Percentiles rank a stretch among this genome's conserved stretches.
These are phyloP conservation scores for Tuber brumale DNA, from an alignment of 495 filamentous ascomycete genomes.

Conservation along the genomic window DNA sequence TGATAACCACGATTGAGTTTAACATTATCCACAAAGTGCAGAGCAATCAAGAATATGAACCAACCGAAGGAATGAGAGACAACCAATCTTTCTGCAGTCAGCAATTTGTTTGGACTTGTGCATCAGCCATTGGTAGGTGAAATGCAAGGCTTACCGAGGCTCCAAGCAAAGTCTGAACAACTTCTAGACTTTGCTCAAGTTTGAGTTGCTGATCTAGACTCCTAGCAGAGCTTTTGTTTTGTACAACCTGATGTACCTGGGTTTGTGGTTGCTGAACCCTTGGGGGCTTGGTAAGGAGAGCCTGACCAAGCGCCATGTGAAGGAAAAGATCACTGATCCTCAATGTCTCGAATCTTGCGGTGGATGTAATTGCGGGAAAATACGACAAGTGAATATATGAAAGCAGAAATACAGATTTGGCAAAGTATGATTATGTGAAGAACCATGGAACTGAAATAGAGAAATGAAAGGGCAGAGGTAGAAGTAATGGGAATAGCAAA, in stretches of 20 bases:
- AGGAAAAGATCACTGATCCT: background rate
- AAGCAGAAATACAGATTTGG: constrained; percentile 16
- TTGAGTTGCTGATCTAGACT: constrained; percentile 35
- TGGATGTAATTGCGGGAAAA: background rate
- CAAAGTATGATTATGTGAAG: constrained; percentile 26
- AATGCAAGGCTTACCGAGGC: constrained; percentile 31
- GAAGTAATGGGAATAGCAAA: background rate
- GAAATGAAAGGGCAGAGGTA: background rate
- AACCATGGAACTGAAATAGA: constrained; percentile 10
- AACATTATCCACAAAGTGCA: background rate
- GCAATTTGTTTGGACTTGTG: background rate
- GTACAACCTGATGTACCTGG: constrained; percentile 11
- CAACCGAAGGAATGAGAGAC: constrained; percentile 38
- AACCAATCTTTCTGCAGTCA: constrained; percentile 28
- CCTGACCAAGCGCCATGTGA: constrained; percentile 32
- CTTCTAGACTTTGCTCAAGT: constrained; percentile 41
- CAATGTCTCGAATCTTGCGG: background rate
- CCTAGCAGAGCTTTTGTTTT: constrained; percentile 7
- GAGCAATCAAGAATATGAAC: background rate
- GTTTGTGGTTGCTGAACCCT: constrained; percentile 21
- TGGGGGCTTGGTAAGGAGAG: constrained; percentile 27
- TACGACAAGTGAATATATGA: constrained; percentile 15
- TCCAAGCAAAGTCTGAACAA: constrained; percentile 40
- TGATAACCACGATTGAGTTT: constrained; percentile 18
- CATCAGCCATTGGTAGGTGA: background rate